Base-by-base conservation (phyloP, 176 grass and related monocot genomes). In the Zoysia pacifica region DNA sequence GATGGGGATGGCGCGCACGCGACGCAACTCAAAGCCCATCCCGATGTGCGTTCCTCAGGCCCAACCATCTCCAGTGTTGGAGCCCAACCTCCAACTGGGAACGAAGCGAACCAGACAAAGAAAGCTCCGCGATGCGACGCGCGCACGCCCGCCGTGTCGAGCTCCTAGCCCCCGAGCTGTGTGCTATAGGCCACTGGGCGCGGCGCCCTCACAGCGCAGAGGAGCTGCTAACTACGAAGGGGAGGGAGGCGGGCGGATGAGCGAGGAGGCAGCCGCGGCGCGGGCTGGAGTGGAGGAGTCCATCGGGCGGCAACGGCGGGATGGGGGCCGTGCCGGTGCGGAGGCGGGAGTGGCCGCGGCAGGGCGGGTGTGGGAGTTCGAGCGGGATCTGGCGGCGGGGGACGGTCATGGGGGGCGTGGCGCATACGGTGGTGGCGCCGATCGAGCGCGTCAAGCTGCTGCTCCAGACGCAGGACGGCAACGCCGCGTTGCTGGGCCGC, bases 381-480 rank as follows among this genome's bases (percentile, higher is more conserved):
- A 91, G 92, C 77, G 96, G 82, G 96, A 93, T 86, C 83, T 99
- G 93, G 82, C 86, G 76, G 96, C 96, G 8, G 96, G 92, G 73
- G 96, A n/a, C 96, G 62, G 72, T 93, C 86, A 99, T 99, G 92
- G 96, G 92, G 4, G 96, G 92, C 43, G 84, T 72, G 15, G 96
- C 93, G 75, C 96, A 99, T 84, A 99, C 96, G 15, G 96, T 99
- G 90, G 92, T 99, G 88, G 96, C 96, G 81, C 96, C 92, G 55
- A 95, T 99, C 82, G 96, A 99, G 79, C 83, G 96, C 81, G 96
- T 85, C 54, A 99, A 99, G 90, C 88, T 99, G 65, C 88, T 99
- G 82, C 96, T 95, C 55, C 96, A 95, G 96, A 99, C 92, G 54
- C 96, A 95, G 85, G 96, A 99, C 50, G 93, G 96, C 83, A 99